Conservation (phyloP, 2,329 filamentous ascomycete genomes). For the Calonectria multiphialidica region DNA sequence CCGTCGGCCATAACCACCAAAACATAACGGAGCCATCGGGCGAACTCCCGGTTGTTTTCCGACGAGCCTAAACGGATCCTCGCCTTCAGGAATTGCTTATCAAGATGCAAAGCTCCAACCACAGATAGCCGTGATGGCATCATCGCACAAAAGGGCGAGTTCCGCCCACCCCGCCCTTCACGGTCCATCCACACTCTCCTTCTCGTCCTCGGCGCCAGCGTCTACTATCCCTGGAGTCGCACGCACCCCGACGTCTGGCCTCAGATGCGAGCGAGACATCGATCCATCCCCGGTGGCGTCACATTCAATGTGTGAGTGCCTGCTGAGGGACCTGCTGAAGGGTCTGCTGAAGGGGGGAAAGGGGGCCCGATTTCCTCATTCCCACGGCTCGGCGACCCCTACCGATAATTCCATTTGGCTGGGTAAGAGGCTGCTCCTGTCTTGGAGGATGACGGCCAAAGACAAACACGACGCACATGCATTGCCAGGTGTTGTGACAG, state of each 20-base stretch:
- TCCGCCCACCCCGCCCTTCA: neutral
- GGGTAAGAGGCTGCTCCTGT: neutral
- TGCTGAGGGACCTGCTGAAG: neutral
- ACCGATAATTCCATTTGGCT: conserved; percentile 14
- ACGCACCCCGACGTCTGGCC: conserved; percentile 11
- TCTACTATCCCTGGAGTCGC: neutral
- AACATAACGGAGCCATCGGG: conserved; percentile 8
- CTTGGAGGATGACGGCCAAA: conserved; percentile 7
- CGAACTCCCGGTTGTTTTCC: conserved; percentile 18
- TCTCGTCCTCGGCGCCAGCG: neutral
- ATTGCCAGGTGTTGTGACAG: neutral
- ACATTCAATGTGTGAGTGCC: neutral
- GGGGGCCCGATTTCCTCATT: neutral
- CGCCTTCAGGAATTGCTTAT: conserved; percentile 2
- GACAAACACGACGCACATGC: neutral
- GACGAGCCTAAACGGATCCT: conserved; percentile 15
- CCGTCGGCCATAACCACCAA: neutral
- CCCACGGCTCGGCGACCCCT: conserved; percentile 13
- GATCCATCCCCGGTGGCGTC: neutral
- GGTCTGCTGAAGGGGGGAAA: neutral
- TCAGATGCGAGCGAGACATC: conserved; percentile 13
- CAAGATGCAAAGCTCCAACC: neutral
- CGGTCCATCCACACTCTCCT: neutral
- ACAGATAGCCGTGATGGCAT: neutral
- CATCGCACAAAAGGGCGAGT: conserved; percentile 10